phyloP scores from a whole-genome alignment of 1,284 basidiomycete genomes.

The Meripilus lineatus region DNA sequence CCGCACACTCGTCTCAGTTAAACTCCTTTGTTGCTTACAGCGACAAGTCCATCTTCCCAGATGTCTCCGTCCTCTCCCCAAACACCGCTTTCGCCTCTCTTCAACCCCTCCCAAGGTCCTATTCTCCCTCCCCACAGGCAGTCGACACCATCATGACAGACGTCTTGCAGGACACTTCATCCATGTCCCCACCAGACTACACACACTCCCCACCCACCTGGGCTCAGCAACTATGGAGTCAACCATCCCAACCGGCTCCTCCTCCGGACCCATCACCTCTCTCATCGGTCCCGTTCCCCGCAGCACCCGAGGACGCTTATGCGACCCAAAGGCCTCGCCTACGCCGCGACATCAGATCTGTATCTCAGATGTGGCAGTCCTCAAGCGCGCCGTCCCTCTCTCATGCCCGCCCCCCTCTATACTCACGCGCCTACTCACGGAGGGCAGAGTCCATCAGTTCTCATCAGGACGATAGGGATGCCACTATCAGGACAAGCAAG shows the following conservation, averaged over 20 bases:
- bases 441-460: constrained; percentile 60
- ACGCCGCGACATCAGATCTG: constrained; percentile 30
- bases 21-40: constrained; percentile 24
- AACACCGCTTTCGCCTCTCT: constrained; percentile 47
- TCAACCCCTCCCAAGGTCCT: constrained; percentile 53
- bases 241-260: constrained; percentile 9
- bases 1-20: constrained; percentile 28
- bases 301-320: constrained; percentile 25
- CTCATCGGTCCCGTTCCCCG: constrained; percentile 15
- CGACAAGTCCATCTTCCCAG: constrained; percentile 38
- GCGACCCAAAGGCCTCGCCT: constrained; percentile 27
- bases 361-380: constrained; percentile 69
- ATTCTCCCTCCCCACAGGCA: constrained; percentile 42
- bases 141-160: constrained; percentile 24
- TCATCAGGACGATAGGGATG: constrained; percentile 56
- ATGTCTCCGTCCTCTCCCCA: constrained; percentile 51
- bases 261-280: constrained; percentile 15
- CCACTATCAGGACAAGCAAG: constrained; percentile 62
- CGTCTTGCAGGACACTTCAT: constrained; percentile 21
- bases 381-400: constrained; percentile 60
- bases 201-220: constrained; percentile 49
- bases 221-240: constrained; percentile 56
- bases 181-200: constrained; percentile 52
- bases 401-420: constrained; percentile 36
- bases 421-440: constrained; percentile 54